phyloP scores from a whole-genome alignment of 2,329 filamentous ascomycete species.

The Colletotrichum somersetense region DNA sequence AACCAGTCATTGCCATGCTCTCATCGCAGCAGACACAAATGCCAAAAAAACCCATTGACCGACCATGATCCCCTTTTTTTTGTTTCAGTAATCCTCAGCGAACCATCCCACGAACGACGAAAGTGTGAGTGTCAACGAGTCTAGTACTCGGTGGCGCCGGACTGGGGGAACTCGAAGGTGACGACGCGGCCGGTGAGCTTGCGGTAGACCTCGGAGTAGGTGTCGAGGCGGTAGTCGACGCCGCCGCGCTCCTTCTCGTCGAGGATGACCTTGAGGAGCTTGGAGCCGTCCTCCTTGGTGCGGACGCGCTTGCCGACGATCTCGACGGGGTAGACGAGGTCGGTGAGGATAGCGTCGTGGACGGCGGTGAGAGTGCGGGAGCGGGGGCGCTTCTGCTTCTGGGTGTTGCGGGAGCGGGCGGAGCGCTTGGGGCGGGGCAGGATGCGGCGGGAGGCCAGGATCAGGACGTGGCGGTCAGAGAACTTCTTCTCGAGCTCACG shows the following conservation, averaged over 20 bases:
- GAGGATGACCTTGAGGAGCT: constrained; percentile 98
- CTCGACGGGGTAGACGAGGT: constrained; percentile 99
- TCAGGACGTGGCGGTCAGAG: constrained; percentile 99
- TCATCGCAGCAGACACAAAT: constrained; percentile 41
- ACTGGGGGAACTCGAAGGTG: constrained; percentile 98
- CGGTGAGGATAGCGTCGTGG: constrained; percentile 97
- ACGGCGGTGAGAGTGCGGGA: constrained; percentile 98
- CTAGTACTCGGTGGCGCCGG: constrained; percentile 83
- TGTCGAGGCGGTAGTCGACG: constrained; percentile 99
- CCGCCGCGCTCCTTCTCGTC: constrained; percentile 99
- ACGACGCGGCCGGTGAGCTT: constrained; percentile 96
- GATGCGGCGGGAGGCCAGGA: constrained; percentile 99
- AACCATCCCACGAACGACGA: constrained; percentile 8
- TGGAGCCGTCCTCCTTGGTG: constrained; percentile 98
- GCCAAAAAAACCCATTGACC: constrained; percentile 40
- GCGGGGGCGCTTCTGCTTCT: constrained; percentile 98
- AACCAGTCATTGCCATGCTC: constrained; percentile 43
- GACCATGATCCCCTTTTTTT: constrained; percentile 41
- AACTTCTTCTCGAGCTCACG: constrained; percentile 99
- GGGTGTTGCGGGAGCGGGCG: constrained; percentile 93
- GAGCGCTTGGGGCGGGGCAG: constrained; percentile 98
- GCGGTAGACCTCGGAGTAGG: constrained; percentile 99
- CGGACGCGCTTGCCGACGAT: constrained; percentile 99
- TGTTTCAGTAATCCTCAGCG: constrained; percentile 17
- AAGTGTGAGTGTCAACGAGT: not conserved